phyloP scores from a whole-genome alignment of 495 filamentous ascomycete genomes.

The Thermothielavioides terrestris region DNA sequence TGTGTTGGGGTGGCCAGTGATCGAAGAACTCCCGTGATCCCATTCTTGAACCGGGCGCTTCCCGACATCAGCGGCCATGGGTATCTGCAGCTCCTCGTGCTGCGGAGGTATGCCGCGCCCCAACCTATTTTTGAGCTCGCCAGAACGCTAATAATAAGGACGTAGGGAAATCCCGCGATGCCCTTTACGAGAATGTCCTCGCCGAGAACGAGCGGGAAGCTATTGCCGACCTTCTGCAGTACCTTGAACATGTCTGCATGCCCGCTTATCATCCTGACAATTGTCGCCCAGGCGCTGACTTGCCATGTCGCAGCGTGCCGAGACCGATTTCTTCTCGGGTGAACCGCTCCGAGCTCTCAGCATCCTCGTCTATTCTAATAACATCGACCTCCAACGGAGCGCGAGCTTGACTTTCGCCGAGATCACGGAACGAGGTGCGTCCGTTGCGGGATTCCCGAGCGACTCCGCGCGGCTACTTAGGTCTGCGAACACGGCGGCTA shows the following conservation, averaged over 20 bases:
- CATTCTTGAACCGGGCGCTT: constrained; percentile 9
- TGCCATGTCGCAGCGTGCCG: constrained; percentile 61
- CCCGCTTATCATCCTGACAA: background rate
- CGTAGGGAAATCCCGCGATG: constrained; percentile 78
- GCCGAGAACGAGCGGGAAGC: constrained; percentile 96
- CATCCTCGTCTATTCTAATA: constrained; percentile 95
- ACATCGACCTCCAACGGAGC: constrained; percentile 95
- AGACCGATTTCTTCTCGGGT: constrained; percentile 97
- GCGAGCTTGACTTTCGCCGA: constrained; percentile 98
- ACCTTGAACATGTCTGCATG: constrained; percentile 79
- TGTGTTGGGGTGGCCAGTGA: no score
- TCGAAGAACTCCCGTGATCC: no score
- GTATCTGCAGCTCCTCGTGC: constrained; percentile 34
- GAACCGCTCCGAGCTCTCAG: constrained; percentile 91
- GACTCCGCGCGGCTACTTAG: background rate
- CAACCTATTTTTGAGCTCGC: background rate
- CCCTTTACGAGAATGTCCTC: constrained; percentile 87
- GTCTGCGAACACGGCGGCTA: constrained; percentile 7
- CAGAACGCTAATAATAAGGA: constrained; percentile 9
- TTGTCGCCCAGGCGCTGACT: constrained; percentile 14
- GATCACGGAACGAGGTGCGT: constrained; percentile 93
- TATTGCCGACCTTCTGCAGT: constrained; percentile 88
- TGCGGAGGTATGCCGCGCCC: constrained; percentile 27
- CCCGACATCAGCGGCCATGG: constrained; percentile 27
- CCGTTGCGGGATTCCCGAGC: background rate